Evolutionary conservation across 208 protist species (phyloP), one percentile per base, ranked within the genome.

Genomic region (Herpetomonas tarakana): DNA sequence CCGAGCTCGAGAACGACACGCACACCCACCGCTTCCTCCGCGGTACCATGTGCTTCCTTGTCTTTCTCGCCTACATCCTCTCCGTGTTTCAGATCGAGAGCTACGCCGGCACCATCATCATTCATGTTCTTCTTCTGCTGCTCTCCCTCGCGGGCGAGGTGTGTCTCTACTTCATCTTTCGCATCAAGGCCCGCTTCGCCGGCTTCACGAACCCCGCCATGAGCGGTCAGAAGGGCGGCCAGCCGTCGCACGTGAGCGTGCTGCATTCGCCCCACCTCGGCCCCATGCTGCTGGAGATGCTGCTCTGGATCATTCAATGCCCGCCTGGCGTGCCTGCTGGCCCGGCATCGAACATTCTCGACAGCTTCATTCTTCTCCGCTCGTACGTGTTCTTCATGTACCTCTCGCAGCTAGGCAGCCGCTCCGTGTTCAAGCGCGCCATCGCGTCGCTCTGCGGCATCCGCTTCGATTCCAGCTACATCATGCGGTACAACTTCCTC

Each of bases 331-430:
- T 83, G 25, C 50, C 39, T 29, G 26, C 26, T 19, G 59, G 55
- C 59, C 59, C 54, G 7, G 44, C 55, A 2, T 74, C 65, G 74
- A 62, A 56, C 46, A 65, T 65, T 24, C 73, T 88, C 14, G 78
- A 88, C 67, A 77, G 65, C 46, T 68, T 86, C 31, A 63, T 88
- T 16, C 27, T 81, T 2, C 68, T 92, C 19, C 85, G 85, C 45
- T 75, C 81, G 49, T 92, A 92, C 61, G 78, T 86, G 19, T 68
- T 84, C 49, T 49, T 86, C 12, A 54, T 86, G 52, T 85, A 78
- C 63, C 51, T 81, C 45, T 75, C 65, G 3, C 60, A 76, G 21
- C 60, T 78, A 24, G 35, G 58, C 25, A 74, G 65, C 4, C 51
- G 62, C 51, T 57, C 62, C 58, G 57, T 78, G 7, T 90, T 84